Evolutionary conservation across 2,329 filamentous ascomycete species (phyloP).

Genomic region (Onygenales sp.): DNA sequence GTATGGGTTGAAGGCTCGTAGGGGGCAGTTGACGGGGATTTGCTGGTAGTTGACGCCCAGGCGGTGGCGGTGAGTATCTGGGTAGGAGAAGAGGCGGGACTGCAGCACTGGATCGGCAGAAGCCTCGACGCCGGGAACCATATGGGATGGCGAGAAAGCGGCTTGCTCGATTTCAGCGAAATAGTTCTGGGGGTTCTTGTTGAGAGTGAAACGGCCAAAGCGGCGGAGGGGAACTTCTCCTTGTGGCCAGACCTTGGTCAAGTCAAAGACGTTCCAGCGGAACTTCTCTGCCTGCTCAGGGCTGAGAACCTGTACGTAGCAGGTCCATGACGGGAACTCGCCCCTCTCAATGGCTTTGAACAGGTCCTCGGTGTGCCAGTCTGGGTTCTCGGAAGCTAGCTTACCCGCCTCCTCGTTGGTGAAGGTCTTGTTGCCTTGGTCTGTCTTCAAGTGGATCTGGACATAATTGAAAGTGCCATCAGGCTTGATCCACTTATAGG

Average conservation of each 20-base stretch:
- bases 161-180: conserved; percentile 63
- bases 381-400: conserved; percentile 49
- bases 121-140: conserved; percentile 58
- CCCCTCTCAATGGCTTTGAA: conserved; percentile 54
- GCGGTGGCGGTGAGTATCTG: conserved; percentile 57
- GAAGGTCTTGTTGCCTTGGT: conserved; percentile 53
- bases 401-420: conserved; percentile 48
- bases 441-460: conserved; percentile 54
- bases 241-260: conserved; percentile 62
- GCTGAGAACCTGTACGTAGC: conserved; percentile 54
- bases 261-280: conserved; percentile 56
- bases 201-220: conserved; percentile 55
- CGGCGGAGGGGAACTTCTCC: conserved; percentile 50
- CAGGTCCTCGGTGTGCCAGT: conserved; percentile 55
- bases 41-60: conserved; percentile 56
- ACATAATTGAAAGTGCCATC: conserved; percentile 58
- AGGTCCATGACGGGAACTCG: conserved; percentile 54
- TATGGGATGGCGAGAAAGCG: conserved; percentile 58
- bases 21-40: conserved; percentile 51
- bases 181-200: conserved; percentile 58
- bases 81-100: conserved; percentile 61
- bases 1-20: conserved; percentile 50
- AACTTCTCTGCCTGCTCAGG: conserved; percentile 54
- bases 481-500: conserved; percentile 57
- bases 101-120: conserved; percentile 63